Percentiles rank a stretch among this genome's conserved stretches.
These are phyloP conservation scores for Dictyostelium firmibasis DNA, from an alignment of 78 protist genomes.

Conservation along the genomic window DNA sequence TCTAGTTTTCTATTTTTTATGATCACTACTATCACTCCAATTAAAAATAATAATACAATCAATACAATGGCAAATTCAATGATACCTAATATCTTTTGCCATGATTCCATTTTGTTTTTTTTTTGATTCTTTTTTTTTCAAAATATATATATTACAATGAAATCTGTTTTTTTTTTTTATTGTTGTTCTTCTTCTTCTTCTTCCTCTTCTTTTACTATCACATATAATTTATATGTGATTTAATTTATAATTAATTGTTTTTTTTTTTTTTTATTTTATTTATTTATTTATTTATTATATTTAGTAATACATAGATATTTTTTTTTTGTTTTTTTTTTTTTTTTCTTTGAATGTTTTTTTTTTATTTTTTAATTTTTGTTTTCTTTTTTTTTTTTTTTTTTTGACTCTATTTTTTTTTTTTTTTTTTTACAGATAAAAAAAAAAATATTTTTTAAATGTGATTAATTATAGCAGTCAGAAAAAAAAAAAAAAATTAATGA, in stretches of 20 bases:
- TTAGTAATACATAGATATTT: neutral
- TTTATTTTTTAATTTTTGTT: too few species aligned
- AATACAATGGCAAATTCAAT: constrained; percentile 58
- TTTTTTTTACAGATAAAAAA: too few species aligned
- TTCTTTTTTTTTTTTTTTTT: too few species aligned
- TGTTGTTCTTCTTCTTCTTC: too few species aligned
- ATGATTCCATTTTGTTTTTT: constrained; percentile 41
- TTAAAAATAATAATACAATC: constrained; percentile 10
- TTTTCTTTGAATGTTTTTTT: too few species aligned
- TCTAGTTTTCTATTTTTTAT: constrained; percentile 20
- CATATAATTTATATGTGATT: neutral
- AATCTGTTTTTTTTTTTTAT: neutral
- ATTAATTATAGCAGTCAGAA: neutral
- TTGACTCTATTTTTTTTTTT: too few species aligned
- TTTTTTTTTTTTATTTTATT: neutral
- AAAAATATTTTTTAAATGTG: neutral
- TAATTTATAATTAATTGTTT: too few species aligned
- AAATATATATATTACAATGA: too few species aligned
- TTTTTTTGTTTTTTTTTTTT: too few species aligned
- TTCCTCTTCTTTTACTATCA: too few species aligned
- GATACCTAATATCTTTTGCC: constrained; percentile 53
- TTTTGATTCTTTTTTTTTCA: neutral
- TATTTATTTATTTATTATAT: too few species aligned
- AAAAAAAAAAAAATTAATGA: neutral
- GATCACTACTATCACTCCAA: constrained; percentile 3